Evolutionary conservation across 768 basidiomycete species (phyloP), one percentile per base, ranked within the genome.

Genomic region (Pleurotus citrinopileatus): DNA sequence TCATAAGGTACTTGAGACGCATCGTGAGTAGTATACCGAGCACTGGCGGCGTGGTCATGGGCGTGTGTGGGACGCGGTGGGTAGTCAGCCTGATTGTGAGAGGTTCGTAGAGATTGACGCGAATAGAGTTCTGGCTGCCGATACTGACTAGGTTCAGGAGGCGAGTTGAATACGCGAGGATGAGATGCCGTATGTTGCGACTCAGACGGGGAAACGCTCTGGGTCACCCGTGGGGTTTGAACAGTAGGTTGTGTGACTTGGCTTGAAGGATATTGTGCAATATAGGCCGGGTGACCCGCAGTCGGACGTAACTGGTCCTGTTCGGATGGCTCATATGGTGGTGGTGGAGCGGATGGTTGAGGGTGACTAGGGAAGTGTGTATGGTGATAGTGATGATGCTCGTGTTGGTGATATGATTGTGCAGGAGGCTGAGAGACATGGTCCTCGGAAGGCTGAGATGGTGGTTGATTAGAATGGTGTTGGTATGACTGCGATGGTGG

Each of bases 401-500:
- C 57, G 9, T 57, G 54, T 8, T 59, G 55, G 25, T 53, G 48
- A 48, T 59, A 52, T 53, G 51, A 9, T 37, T 26, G 52, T 3
- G 53, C 20, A 17, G 10, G 37, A 4, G 58, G 67, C 10, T 58
- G 43, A 4, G 59, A 57, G 13, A 43, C 23, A 8, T 53, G 23
- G 44, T 26, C 19, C 13, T 10, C 59, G n/a, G 65, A 63, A 56
- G 70, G 71, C 28, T 69, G 60, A 34, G 32, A n/a, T 74, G 70
- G 15, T 64, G 66, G 36, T 70, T 70, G 42, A 34, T n/a, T n/a
- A n/a, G n/a, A n/a, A 3, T 2, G 32, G 10, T n/a, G 3, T n/a
- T 34, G 32, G 32, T 34, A 34, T 3, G 32, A 34, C 32, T 34
- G n/a, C n/a, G n/a, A n/a, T n/a, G n/a, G n/a, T n/a, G n/a, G n/a